Conservation (phyloP, 805 yeast genomes). For the Kodamaea hsintzibuensis region DNA sequence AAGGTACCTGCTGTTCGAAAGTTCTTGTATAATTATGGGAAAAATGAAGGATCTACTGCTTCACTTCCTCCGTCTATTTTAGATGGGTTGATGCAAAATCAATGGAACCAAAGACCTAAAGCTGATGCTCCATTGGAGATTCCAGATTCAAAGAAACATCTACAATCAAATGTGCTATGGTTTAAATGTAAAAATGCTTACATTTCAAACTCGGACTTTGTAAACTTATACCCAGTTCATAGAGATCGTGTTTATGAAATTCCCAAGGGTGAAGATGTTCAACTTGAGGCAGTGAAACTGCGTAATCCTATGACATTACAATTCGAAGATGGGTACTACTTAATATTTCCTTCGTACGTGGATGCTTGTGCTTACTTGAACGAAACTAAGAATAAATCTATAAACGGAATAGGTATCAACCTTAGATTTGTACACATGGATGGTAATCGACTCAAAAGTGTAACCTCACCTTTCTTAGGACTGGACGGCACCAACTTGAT, state of each 20-base stretch:
- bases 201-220: constrained; percentile 41
- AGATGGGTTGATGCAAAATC: constrained; percentile 30
- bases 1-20: constrained; percentile 28
- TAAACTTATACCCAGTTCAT: constrained; percentile 35
- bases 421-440: constrained; percentile 45
- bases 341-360: constrained; percentile 47
- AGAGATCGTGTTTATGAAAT: constrained; percentile 31
- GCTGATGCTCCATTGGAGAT: constrained; percentile 26
- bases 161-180: constrained; percentile 33
- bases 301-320: constrained; percentile 47
- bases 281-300: constrained; percentile 47
- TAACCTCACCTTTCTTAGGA: constrained; percentile 33
- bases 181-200: constrained; percentile 41
- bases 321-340: constrained; percentile 51
- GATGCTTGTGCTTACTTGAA: constrained; percentile 54
- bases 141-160: constrained; percentile 8
- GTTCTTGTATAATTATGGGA: constrained; percentile 21
- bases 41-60: background rate
- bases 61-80: constrained; percentile 19
- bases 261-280: constrained; percentile 23
- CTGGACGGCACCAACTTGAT: constrained; percentile 3
- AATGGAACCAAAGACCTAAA: constrained; percentile 33
- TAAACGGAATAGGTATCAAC: constrained; percentile 52
- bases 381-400: constrained; percentile 48
- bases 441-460: constrained; percentile 22